These are phyloP conservation scores for Monosporascus ibericus DNA, from an alignment of 2,329 filamentous ascomycete genomes.

Conservation along the genomic window DNA sequence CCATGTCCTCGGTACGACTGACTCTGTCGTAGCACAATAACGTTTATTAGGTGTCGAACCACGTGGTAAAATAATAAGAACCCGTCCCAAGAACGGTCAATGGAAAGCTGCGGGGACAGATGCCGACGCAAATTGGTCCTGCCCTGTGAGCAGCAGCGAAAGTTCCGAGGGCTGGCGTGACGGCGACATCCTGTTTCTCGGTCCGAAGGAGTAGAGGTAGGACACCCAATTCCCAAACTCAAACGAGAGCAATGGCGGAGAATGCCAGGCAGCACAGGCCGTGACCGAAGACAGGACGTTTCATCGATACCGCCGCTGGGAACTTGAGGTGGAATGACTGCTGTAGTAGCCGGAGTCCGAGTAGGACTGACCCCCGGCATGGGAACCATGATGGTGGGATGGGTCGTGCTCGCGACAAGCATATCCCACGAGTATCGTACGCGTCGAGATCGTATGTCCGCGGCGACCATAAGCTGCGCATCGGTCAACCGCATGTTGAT, in stretches of 20 bases:
- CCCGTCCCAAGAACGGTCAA: slow-evolving; percentile 3
- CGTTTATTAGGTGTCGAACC: slow-evolving; percentile 6
- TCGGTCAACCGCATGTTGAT: slow-evolving; percentile 78
- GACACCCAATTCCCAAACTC: slow-evolving; percentile 39
- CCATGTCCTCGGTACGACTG: slow-evolving; percentile 21
- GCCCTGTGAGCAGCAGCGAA: slow-evolving; percentile 41
- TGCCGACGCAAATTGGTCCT: slow-evolving; percentile 34
- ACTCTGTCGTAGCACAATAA: slow-evolving; percentile 15
- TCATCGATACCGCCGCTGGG: slow-evolving; percentile 40
- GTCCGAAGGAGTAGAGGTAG: slow-evolving; percentile 43
- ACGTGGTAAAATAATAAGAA: slow-evolving; percentile 5
- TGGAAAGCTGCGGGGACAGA: slow-evolving; percentile 27
- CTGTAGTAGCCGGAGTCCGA: slow-evolving; percentile 52
- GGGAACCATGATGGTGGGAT: slow-evolving; percentile 30
- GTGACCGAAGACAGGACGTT: slow-evolving; percentile 46
- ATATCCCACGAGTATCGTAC: slow-evolving; percentile 77
- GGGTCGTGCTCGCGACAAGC: slow-evolving; percentile 56
- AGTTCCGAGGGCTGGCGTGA: slow-evolving; percentile 40
- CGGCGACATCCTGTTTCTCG: slow-evolving; percentile 24
- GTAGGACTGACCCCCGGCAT: slow-evolving; percentile 36
- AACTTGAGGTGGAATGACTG: slow-evolving; percentile 38
- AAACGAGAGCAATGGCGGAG: slow-evolving; percentile 36
- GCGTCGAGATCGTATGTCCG: slow-evolving; percentile 66
- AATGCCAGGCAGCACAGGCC: slow-evolving; percentile 36
- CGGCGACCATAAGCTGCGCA: slow-evolving; percentile 70